Evolutionary conservation across 371 early-diverging fungal species (phyloP).

Genomic region (Mortierella sp.): DNA sequence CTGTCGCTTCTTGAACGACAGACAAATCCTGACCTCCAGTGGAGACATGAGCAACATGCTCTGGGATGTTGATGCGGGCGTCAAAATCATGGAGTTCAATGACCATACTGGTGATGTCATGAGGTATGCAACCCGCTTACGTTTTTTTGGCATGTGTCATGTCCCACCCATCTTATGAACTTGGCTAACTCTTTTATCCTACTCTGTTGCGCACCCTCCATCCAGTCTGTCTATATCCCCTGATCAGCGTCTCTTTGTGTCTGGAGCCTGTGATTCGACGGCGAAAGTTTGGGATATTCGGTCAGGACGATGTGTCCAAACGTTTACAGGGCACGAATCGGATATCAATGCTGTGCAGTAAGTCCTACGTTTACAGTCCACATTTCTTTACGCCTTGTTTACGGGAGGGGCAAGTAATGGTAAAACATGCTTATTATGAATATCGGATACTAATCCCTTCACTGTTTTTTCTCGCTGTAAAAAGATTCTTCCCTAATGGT

Average conservation of each 20-base stretch:
- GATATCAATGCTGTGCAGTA: constrained; percentile 98
- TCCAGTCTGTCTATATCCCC: constrained; percentile 81
- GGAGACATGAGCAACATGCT: constrained; percentile 99
- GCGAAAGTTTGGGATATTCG: constrained; percentile 98
- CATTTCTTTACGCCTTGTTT: neutral
- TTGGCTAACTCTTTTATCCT: too few species aligned
- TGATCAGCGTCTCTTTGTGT: constrained; percentile 94
- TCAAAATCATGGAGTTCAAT: constrained; percentile 92
- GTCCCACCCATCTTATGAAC: too few species aligned
- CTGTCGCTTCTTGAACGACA: constrained; percentile 94
- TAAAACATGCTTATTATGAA: too few species aligned
- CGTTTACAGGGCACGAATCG: constrained; percentile 97
- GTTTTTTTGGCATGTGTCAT: too few species aligned
- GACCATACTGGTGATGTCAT: constrained; percentile 99
- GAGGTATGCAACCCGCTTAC: constrained; percentile 81
- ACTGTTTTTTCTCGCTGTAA: neutral
- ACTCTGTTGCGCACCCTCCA: neutral
- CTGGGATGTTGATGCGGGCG: constrained; percentile 98
- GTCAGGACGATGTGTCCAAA: constrained; percentile 93
- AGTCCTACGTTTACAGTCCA: constrained; percentile 37
- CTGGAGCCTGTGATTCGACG: constrained; percentile 97
- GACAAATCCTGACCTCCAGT: constrained; percentile 94
- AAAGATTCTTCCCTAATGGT: constrained; percentile 96
- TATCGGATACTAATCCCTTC: too few species aligned
- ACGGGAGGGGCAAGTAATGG: too few species aligned